These are phyloP conservation scores for Trametes pubescens DNA, from an alignment of 1,284 basidiomycete genomes.

Conservation along the genomic window DNA sequence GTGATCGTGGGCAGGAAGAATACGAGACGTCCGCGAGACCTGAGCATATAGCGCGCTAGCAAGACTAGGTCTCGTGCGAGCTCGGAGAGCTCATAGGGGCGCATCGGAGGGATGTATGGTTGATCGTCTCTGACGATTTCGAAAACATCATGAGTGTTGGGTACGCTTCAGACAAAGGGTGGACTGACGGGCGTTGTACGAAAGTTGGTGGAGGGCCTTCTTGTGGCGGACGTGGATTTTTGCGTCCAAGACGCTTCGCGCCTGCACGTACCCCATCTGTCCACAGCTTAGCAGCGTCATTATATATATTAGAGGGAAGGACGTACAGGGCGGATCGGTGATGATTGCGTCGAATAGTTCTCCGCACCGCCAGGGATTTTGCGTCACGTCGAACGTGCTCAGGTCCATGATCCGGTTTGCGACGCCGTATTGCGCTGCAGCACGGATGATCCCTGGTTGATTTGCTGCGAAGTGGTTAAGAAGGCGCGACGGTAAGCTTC, in stretches of 20 bases:
- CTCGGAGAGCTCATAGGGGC: slow-evolving; percentile 92
- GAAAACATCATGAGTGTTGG: background rate
- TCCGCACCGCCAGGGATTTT: slow-evolving; percentile 89
- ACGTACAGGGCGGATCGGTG: slow-evolving; percentile 91
- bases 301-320: background rate
- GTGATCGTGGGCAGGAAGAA: slow-evolving; percentile 95
- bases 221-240: slow-evolving; percentile 50
- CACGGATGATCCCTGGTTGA: slow-evolving; percentile 76
- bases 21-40: slow-evolving; percentile 88
- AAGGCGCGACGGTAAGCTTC: background rate
- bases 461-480: slow-evolving; percentile 48
- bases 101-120: slow-evolving; percentile 87
- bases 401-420: slow-evolving; percentile 82
- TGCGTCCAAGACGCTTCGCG: slow-evolving; percentile 91
- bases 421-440: slow-evolving; percentile 89
- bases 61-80: slow-evolving; percentile 85
- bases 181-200: slow-evolving; percentile 39
- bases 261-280: slow-evolving; percentile 95
- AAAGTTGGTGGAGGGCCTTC: slow-evolving; percentile 24
- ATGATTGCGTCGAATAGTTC: slow-evolving; percentile 94
- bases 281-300: background rate
- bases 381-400: slow-evolving; percentile 90
- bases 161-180: no score
- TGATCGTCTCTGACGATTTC: slow-evolving; percentile 54
- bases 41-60: slow-evolving; percentile 86